These are phyloP conservation scores for Kickxella alabastrina DNA, from an alignment of 192 early-diverging fungal genomes.

Conservation along the genomic window DNA sequence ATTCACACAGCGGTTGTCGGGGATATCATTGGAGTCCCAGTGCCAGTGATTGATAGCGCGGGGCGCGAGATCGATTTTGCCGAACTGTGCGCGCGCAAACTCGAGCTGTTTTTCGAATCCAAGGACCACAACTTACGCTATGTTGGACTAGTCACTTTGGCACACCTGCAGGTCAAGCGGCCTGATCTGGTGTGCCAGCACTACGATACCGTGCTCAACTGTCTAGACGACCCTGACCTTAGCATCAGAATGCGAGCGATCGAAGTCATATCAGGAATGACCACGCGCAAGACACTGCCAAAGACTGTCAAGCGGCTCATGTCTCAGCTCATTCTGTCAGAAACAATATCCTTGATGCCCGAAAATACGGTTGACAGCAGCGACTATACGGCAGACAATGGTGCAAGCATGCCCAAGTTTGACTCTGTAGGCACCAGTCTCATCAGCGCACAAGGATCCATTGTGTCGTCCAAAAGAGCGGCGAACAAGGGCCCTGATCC, in stretches of 20 bases:
- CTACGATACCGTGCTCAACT: conserved; percentile 77
- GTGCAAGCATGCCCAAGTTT: neutral
- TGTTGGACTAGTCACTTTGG: conserved; percentile 82
- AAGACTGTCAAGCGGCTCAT: conserved; percentile 83
- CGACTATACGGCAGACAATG: conserved; percentile 21
- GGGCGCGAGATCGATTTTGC: conserved; percentile 58
- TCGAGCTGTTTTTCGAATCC: conserved; percentile 78
- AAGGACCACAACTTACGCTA: conserved; percentile 87
- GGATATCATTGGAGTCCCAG: conserved; percentile 67
- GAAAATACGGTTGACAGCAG: neutral
- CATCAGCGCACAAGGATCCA: conserved; percentile 26
- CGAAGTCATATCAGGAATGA: conserved; percentile 80
- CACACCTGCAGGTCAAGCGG: conserved; percentile 76
- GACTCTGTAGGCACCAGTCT: conserved; percentile 21
- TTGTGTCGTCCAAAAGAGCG: conserved; percentile 6
- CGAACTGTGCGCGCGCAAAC: conserved; percentile 75
- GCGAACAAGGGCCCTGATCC: conserved; percentile 9
- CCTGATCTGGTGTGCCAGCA: conserved; percentile 81
- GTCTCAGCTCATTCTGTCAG: conserved; percentile 64
- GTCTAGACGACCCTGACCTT: conserved; percentile 88
- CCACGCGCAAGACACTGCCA: conserved; percentile 72
- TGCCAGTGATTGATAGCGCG: conserved; percentile 48
- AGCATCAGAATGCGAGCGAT: conserved; percentile 87
- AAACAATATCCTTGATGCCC: conserved; percentile 36
- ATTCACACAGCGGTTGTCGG: conserved; percentile 90